Evolutionary conservation across 306 rosid species (phyloP).

Genomic region (Quercus berberidifolia): DNA sequence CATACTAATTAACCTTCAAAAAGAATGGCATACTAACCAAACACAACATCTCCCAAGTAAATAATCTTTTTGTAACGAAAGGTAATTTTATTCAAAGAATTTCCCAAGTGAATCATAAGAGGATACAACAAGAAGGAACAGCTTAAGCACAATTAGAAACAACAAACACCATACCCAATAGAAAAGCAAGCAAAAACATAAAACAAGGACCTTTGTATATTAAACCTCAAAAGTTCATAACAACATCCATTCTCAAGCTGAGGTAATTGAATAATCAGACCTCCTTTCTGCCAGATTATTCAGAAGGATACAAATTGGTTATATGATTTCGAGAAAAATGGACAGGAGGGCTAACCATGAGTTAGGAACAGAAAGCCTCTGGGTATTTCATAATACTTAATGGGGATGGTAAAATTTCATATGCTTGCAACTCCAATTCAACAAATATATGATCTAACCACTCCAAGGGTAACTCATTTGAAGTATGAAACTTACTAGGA

Average conservation of each 20-base stretch:
- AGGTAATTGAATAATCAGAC: neutral
- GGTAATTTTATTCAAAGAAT: no score
- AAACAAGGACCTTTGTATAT: neutral
- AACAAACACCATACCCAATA: neutral
- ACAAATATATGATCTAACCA: neutral
- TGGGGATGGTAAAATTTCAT: neutral
- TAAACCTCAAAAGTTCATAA: neutral
- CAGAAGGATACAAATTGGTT: neutral
- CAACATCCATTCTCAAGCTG: neutral
- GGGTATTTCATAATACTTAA: neutral
- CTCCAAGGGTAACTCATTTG: neutral
- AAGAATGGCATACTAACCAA: neutral
- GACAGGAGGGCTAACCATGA: neutral
- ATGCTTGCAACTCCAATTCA: neutral
- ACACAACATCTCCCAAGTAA: neutral
- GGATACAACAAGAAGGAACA: neutral
- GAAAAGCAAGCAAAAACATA: neutral
- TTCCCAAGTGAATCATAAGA: neutral
- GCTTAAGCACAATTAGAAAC: neutral
- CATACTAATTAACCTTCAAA: neutral
- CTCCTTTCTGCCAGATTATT: neutral
- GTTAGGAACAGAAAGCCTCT: neutral
- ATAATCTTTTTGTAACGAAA: neutral
- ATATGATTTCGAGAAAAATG: neutral
- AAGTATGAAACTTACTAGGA: neutral